Evolutionary conservation across 352 stramenopile species (phyloP).

Genomic region (Phytophthora colocasiae): DNA sequence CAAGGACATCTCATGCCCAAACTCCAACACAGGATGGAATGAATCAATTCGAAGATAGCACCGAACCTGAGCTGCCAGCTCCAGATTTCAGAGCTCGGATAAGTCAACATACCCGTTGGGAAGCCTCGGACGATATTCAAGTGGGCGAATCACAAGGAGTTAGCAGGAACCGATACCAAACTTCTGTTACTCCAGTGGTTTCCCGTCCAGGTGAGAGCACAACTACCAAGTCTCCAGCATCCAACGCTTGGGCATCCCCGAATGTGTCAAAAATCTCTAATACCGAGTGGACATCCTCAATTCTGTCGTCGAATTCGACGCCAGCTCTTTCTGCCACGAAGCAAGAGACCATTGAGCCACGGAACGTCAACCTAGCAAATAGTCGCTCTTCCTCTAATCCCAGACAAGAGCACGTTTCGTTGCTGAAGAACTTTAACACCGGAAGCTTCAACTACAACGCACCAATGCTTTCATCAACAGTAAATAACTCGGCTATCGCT

Average conservation of each 20-base stretch:
- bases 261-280: slow-evolving; percentile 6
- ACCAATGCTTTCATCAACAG: background rate
- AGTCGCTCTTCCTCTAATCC: background rate
- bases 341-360: slow-evolving; percentile 7
- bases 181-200: slow-evolving; percentile 14
- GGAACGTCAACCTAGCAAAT: background rate
- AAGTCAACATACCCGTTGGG: slow-evolving; percentile 3
- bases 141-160: background rate
- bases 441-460: slow-evolving; percentile 16
- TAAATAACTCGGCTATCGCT: background rate
- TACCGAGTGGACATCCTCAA: slow-evolving; percentile 17
- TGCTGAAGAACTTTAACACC: slow-evolving; percentile 17
- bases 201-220: background rate
- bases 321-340: slow-evolving; percentile 11
- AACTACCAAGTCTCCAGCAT: background rate
- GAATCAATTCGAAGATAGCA: slow-evolving; percentile 15
- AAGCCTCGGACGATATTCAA: slow-evolving; percentile 2
- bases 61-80: background rate
- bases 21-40: background rate
- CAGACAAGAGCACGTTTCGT: slow-evolving; percentile 13
- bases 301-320: slow-evolving; percentile 27
- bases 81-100: background rate
- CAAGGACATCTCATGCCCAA: background rate
- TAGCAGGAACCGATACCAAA: background rate
- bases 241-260: slow-evolving; percentile 3